phyloP scores from a whole-genome alignment of 2,329 filamentous ascomycete species.

The Colletotrichum tofieldiae region DNA sequence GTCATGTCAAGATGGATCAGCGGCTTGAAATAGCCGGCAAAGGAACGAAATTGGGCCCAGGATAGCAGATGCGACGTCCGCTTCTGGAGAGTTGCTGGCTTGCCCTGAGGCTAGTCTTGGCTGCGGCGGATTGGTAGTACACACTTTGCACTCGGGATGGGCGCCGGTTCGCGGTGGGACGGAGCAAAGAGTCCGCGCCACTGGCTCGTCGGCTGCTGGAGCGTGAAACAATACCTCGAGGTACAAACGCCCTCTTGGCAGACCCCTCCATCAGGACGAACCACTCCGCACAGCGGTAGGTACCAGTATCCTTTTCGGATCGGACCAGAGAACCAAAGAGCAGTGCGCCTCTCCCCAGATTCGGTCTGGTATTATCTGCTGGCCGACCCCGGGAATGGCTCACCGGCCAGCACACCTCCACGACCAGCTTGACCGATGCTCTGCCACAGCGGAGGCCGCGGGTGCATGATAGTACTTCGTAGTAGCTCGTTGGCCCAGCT shows the following conservation, averaged over 20 bases:
- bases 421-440: background rate
- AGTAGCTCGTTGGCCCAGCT: conserved; percentile 6
- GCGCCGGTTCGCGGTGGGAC: conserved; percentile 12
- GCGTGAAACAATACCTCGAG: conserved; percentile 34
- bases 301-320: background rate
- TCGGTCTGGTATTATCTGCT: background rate
- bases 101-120: background rate
- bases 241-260: conserved; percentile 3
- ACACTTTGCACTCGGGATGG: background rate
- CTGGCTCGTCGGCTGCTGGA: background rate
- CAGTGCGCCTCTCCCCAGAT: background rate
- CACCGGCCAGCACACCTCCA: conserved; percentile 3
- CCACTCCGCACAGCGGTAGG: background rate
- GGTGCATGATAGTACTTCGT: background rate
- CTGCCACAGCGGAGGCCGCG: conserved; percentile 23
- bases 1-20: conserved; percentile 28
- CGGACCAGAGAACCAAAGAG: background rate
- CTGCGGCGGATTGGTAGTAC: background rate
- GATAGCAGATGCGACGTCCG: background rate
- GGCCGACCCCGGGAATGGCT: background rate
- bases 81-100: background rate
- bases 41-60: background rate
- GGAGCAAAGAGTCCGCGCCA: conserved; percentile 34
- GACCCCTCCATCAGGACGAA: conserved; percentile 28
- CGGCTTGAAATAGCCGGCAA: background rate